Conservation (phyloP, 1,284 basidiomycete species). For the Moesziomyces sp. region DNA sequence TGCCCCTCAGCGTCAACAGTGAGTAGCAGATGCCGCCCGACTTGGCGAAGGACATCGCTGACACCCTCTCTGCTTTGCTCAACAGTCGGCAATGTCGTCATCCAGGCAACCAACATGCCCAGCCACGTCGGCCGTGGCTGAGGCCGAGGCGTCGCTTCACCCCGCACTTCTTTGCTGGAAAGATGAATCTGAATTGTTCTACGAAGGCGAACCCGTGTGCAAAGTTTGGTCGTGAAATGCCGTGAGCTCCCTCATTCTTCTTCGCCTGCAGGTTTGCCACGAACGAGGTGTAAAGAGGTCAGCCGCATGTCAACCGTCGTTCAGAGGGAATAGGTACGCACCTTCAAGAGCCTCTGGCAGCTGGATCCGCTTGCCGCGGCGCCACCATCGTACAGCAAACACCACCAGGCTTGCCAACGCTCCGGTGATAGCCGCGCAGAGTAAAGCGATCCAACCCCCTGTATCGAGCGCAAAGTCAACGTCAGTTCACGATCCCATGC, state of each 20-base stretch:
- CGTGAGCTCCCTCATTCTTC: slow-evolving; percentile 16
- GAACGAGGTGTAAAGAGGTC: too few species aligned
- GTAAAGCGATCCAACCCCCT: slow-evolving; percentile 46
- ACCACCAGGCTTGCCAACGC: slow-evolving; percentile 1
- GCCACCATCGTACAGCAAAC: slow-evolving; percentile 36
- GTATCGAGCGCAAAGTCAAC: neutral
- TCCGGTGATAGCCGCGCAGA: neutral
- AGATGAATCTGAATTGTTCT: too few species aligned
- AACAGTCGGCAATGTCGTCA: slow-evolving; percentile 42
- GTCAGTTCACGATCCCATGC: neutral
- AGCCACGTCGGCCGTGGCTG: slow-evolving; percentile 54
- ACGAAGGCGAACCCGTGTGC: neutral
- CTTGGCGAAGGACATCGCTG: neutral
- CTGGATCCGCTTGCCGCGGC: slow-evolving; percentile 28
- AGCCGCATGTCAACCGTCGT: too few species aligned
- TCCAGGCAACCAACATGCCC: slow-evolving; percentile 56
- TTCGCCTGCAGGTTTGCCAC: slow-evolving; percentile 8
- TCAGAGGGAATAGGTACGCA: neutral
- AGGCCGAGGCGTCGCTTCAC: neutral
- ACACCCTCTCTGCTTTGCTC: neutral
- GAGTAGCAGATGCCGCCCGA: slow-evolving; percentile 9
- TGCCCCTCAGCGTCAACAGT: slow-evolving; percentile 56
- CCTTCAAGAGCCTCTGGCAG: slow-evolving; percentile 46
- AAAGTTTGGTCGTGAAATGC: neutral
- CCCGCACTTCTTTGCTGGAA: slow-evolving; percentile 3